Base-by-base conservation (phyloP, 192 early-diverging fungal species). In the Coemansia sp. region DNA sequence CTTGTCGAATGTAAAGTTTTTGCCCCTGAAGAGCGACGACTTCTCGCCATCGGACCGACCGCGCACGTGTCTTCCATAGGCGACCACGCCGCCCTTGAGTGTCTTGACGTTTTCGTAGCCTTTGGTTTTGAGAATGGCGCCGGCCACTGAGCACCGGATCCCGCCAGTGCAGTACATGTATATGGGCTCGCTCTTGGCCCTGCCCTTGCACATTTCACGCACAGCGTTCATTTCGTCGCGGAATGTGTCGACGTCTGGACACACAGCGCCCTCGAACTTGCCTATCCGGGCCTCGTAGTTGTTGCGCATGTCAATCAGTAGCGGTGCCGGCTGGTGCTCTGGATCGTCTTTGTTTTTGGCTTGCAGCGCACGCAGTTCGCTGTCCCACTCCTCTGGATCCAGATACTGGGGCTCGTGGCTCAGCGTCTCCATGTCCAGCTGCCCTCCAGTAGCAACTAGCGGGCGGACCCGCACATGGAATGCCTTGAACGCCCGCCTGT, bases 91-190 rank as follows among this genome's bases (percentile, higher is more conserved):
- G 58, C 91, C 91, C 29, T 83, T 83, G 4, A 93, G 80, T 37
- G 88, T 84, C 48, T 88, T 86, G 52, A 93, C 89, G 10, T 86
- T 84, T 21, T 86, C 65, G 60, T 88, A 86, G 13, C 88, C 90
- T 13, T 80, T 81, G 6, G 85, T 84, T 30, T 85, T 87, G 7
- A 93, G 78, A 7, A 91, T 79, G 12, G 91, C 90, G 6, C 91
- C 91, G n/a, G 91, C 90, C 25, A 89, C 86, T 6, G 89, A 87
- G 59, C 91, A 93, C 18, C 91, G 83, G 55, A 93, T 93, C n/a
- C 91, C 91, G 31, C 91, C 91, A 6, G 91, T 91, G 70, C 91
- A 93, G 60, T 93, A 93, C 91, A 93, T 93, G 68, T 84, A 89
- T 7, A 93, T 84, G 16, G 89, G 87, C 52, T 87, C 75, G 37